A percentile compares a stretch with the other conserved stretches of the same genome.
Conservation (phyloP, 1,139 yeast genomes). For the Yamadazyma buinensis region DNA sequence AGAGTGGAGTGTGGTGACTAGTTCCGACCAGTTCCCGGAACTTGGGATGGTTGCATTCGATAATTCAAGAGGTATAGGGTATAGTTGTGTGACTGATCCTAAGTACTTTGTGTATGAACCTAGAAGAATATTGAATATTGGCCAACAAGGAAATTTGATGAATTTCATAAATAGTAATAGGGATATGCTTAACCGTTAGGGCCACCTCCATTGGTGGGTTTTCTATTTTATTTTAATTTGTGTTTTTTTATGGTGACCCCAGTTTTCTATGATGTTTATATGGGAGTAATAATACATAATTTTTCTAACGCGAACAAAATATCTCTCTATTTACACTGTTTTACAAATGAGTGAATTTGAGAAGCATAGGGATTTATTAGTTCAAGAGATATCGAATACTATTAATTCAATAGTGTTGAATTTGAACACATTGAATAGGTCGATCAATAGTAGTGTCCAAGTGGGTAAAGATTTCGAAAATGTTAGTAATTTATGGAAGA, state of each 20-base stretch:
- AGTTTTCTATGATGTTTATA: too few relatives aligned
- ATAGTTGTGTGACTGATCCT: constrained; percentile 13
- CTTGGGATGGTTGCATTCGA: constrained; percentile 14
- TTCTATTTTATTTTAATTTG: too few relatives aligned
- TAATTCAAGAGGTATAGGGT: constrained; percentile 12
- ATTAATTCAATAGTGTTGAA: constrained; percentile 41
- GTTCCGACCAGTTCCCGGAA: constrained; percentile 8
- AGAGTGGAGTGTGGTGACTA: constrained; percentile 9
- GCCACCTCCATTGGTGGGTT: too few relatives aligned
- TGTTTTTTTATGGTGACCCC: too few relatives aligned
- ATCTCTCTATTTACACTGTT: too few relatives aligned
- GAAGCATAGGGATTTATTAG: constrained; percentile 40
- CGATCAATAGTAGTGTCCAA: constrained; percentile 39
- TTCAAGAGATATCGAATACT: constrained; percentile 40
- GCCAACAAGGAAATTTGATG: constrained; percentile 1
- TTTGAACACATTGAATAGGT: constrained; percentile 38
- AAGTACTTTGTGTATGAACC: constrained; percentile 4
- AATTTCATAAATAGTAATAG: background rate
- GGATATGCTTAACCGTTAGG: too few relatives aligned
- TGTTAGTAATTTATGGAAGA: constrained; percentile 42
- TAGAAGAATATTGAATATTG: constrained; percentile 1
- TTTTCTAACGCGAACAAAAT: too few relatives aligned
- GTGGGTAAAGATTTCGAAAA: constrained; percentile 47
- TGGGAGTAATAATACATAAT: too few relatives aligned
- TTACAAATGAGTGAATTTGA: constrained; percentile 25